Evolutionary conservation across 1,284 basidiomycete genomes (phyloP).

Genomic region (Rhodotorula glutinis): DNA sequence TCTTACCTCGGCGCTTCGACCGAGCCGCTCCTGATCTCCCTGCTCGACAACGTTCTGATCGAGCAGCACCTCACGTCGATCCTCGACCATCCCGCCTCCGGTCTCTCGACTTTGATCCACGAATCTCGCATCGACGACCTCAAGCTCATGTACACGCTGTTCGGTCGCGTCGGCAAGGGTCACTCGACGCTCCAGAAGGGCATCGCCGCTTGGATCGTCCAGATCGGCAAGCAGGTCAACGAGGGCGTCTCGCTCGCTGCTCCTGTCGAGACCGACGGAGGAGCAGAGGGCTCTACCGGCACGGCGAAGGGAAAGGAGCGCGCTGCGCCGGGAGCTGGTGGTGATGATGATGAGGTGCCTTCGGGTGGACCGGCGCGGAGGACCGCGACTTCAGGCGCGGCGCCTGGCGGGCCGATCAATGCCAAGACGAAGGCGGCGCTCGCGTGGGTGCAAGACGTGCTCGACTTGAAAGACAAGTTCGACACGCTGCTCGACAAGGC

Average conservation of each 20-base stretch:
- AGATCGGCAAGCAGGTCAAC: slow-evolving; percentile 79
- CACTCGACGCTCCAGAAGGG: slow-evolving; percentile 64
- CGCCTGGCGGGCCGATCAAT: slow-evolving; percentile 48
- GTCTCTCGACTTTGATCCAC: slow-evolving; percentile 85
- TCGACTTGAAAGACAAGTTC: slow-evolving; percentile 88
- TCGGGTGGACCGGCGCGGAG: slow-evolving; percentile 15
- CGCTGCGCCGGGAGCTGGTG: slow-evolving; percentile 43
- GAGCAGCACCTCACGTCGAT: slow-evolving; percentile 71
- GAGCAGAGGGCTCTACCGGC: slow-evolving; percentile 45
- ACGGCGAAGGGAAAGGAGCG: slow-evolving; percentile 31
- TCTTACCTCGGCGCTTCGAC: slow-evolving; percentile 84
- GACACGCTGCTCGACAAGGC: slow-evolving; percentile 69
- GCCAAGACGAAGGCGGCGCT: slow-evolving; percentile 58
- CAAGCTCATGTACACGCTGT: slow-evolving; percentile 75
- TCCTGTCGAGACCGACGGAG: slow-evolving; percentile 13
- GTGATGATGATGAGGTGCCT: slow-evolving; percentile 58
- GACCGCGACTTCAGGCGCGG: slow-evolving; percentile 42
- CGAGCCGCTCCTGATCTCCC: slow-evolving; percentile 63
- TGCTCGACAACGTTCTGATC: slow-evolving; percentile 75
- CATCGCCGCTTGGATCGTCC: slow-evolving; percentile 70
- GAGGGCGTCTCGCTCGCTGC: slow-evolving; percentile 39
- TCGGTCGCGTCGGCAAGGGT: slow-evolving; percentile 66
- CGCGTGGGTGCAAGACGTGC: slow-evolving; percentile 90
- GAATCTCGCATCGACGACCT: slow-evolving; percentile 73
- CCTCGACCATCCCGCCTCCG: slow-evolving; percentile 77